Evolutionary conservation across 1,139 yeast genomes (phyloP), one percentile per base, ranked within the genome.

Genomic region (Maudiozyma humilis): DNA sequence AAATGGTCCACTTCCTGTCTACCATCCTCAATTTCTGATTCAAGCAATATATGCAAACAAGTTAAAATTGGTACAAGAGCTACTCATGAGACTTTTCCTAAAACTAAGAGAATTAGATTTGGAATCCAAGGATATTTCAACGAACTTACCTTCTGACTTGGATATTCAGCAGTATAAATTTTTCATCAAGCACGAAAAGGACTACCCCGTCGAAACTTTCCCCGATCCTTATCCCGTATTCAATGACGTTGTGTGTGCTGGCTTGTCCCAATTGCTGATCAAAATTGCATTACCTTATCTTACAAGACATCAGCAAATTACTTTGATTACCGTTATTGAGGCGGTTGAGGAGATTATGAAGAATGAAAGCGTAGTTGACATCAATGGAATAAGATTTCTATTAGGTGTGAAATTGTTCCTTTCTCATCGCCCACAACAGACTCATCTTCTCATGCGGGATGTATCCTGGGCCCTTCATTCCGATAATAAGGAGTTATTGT

Each of bases 281-380:
- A 78, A 75, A 47, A 68, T 76, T 1, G 73, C 91, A 0, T 67
- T 89, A 25, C 96, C 96, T 0, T 80, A 82, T 49, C 63, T 89
- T 39, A 87, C 96, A 0, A 76, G 96, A 49, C 96, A 89, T 64
- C 96, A 89, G 59, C 97, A 89, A 59, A 79, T 82, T 23, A 87
- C 96, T 0, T 72, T 89, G 35, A 72, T 82, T 2, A 77, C 85
- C 14, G 78, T 87, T 1, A 71, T 86, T 12, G 78, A 75, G 40
- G 81, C 88, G 2, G 67, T 84, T 16, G 68, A 71, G 32, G 78
- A 76, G 19, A 71, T 86, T 6, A 70, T 73, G 15, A 69, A 71
- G 43, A 67, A 73, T 38, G 60, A 67, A n/a, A 51, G 65, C 12
- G 68, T 79, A 2, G 63, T 87, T 19, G 97, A 89, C 62, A 69